Percentiles rank a stretch among this genome's conserved stretches.
Evolutionary conservation across 2,329 filamentous ascomycete species (phyloP).

Genomic region (Atkinsonella texensis): DNA sequence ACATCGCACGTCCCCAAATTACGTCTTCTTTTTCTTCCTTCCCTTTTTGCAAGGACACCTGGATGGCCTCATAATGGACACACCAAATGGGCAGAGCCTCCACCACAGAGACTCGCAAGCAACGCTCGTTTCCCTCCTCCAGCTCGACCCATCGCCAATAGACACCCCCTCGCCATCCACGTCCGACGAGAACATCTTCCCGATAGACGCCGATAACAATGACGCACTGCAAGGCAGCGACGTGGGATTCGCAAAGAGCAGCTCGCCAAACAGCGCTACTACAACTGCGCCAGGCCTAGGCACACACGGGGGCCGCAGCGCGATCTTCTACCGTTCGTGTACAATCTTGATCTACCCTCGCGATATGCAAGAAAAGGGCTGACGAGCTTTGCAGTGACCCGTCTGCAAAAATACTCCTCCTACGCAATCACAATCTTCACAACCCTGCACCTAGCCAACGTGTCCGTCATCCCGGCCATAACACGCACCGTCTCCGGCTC

Average conservation of each 20-base stretch:
- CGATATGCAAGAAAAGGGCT: background rate
- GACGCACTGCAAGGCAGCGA: conserved; percentile 14
- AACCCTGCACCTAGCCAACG: conserved; percentile 67
- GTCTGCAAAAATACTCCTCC: conserved; percentile 78
- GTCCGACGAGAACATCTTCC: conserved; percentile 17
- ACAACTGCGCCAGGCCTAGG: conserved; percentile 38
- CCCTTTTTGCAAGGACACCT: background rate
- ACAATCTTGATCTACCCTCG: background rate
- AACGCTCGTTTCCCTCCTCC: conserved; percentile 54
- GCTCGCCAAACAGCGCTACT: conserved; percentile 22
- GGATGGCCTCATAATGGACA: conserved; percentile 9
- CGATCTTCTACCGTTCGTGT: conserved; percentile 62
- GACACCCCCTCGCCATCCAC: conserved; percentile 33
- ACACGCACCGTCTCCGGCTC: conserved; percentile 61
- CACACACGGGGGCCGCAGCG: conserved; percentile 40
- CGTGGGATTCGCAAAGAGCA: conserved; percentile 24
- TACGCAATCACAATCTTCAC: conserved; percentile 73
- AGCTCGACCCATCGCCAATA: conserved; percentile 75
- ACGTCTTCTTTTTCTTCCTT: background rate
- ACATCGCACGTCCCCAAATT: background rate
- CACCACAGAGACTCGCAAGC: conserved; percentile 33
- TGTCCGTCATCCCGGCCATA: conserved; percentile 65
- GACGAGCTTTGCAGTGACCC: conserved; percentile 19
- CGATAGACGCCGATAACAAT: conserved; percentile 18
- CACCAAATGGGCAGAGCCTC: conserved; percentile 2